A percentile compares a stretch with the other conserved stretches of the same genome.
phyloP scores from a whole-genome alignment of 306 rosid species.

The Astragalus glycyphyllos region DNA sequence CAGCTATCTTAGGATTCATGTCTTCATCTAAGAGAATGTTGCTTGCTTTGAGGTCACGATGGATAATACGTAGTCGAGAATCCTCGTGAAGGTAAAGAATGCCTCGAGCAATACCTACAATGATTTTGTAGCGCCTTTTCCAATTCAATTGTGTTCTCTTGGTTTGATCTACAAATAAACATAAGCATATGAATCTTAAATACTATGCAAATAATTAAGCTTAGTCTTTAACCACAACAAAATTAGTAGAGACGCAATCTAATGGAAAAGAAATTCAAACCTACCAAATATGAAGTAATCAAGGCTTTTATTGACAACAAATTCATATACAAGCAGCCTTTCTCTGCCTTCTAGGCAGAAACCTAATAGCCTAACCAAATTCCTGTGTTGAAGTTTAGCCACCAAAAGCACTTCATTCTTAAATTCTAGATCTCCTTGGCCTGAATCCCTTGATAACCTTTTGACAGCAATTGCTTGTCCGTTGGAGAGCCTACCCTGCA shows the following conservation, averaged over 20 bases:
- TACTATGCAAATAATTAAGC: background rate
- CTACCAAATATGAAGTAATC: conserved; percentile 59
- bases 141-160: conserved; percentile 39
- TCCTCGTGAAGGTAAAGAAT: conserved; percentile 57
- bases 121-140: conserved; percentile 44
- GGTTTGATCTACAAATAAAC: conserved; percentile 39
- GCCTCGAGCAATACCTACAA: conserved; percentile 47
- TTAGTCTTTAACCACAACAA: background rate
- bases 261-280: background rate
- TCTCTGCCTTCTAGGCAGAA: conserved; percentile 30
- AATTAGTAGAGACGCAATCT: background rate
- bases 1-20: conserved; percentile 49
- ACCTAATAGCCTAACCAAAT: conserved; percentile 41
- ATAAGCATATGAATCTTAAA: background rate
- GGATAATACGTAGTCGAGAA: conserved; percentile 44
- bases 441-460: conserved; percentile 27
- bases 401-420: conserved; percentile 49
- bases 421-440: conserved; percentile 46
- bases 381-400: conserved; percentile 37
- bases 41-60: conserved; percentile 49
- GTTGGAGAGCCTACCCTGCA: conserved; percentile 29
- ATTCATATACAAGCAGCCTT: conserved; percentile 54
- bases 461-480: conserved; percentile 35
- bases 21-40: conserved; percentile 52
- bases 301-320: conserved; percentile 52